Evolutionary conservation across 768 basidiomycete species (phyloP).

Genomic region (Rhizopogon roseolus): DNA sequence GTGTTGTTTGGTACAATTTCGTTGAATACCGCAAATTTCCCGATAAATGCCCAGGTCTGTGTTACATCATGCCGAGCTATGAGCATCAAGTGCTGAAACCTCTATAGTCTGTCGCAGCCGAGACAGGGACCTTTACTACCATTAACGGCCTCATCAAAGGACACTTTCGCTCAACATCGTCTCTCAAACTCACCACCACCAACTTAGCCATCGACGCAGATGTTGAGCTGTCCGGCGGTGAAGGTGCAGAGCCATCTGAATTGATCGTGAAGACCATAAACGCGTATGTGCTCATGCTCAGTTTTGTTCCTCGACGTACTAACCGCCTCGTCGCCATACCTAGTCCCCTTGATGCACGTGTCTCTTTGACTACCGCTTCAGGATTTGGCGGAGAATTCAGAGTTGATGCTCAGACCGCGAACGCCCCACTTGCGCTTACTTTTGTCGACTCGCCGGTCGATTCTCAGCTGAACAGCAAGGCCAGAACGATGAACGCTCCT

Average conservation of each 20-base stretch:
- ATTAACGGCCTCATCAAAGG: slow-evolving; percentile 33
- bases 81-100: neutral
- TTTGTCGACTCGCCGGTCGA: slow-evolving; percentile 30
- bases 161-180: slow-evolving; percentile 26
- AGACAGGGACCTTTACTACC: slow-evolving; percentile 17
- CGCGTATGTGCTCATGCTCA: neutral
- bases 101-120: slow-evolving; percentile 27
- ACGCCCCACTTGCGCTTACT: slow-evolving; percentile 25
- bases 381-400: slow-evolving; percentile 25
- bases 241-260: neutral
- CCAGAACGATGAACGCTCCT: slow-evolving; percentile 29
- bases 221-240: slow-evolving; percentile 14
- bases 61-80: neutral
- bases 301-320: neutral
- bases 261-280: neutral
- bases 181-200: slow-evolving; percentile 27
- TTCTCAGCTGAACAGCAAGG: slow-evolving; percentile 25
- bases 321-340: neutral
- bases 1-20: slow-evolving; percentile 23
- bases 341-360: slow-evolving; percentile 15
- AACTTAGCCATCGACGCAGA: slow-evolving; percentile 29
- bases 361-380: slow-evolving; percentile 6
- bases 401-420: slow-evolving; percentile 27
- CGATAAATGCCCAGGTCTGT: slow-evolving; percentile 25
- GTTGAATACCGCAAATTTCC: slow-evolving; percentile 17